Base-by-base conservation (phyloP, 1,139 yeast species). In the Debaryomycetaceae sp. region DNA sequence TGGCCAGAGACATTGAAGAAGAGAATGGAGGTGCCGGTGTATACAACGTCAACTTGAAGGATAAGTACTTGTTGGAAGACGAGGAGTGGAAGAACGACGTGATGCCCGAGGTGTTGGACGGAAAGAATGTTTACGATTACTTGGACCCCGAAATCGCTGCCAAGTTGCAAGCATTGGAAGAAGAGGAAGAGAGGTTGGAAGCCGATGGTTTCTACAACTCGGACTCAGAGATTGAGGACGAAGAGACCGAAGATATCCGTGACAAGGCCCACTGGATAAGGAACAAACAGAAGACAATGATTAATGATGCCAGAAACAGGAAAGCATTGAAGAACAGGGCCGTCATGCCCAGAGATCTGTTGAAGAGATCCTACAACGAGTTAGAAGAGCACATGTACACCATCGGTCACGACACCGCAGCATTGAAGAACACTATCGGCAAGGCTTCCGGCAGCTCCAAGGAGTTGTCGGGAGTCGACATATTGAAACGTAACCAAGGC, bases 11-110 rank as follows among this genome's bases (percentile, higher is more conserved):
- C 61, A 75, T 90, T 52, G 99, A 93, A 71, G 85, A 79, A 40
- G 97, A 87, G 65, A 89, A 93, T 58, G 99, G 99, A 62, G 99
- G 99, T 64, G 97, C 99, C 29, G 99, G 99, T 77, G 99, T 93
- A 36, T 93, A 74, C 76, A 93, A 90, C 72, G 82, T 93, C 60
- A 89, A 95, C 72, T 78, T 91, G 72, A 88, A 90, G 69, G 98
- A 91, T 59, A 86, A 85, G 58, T 93, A 93, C 69, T 59, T 93
- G 49, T 76, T 93, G 56, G 99, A 93, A 55, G 95, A 95, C 62
- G 98, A 91, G 40, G 95, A 88, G 51, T 93, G 99, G 99, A 93
- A 93, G 80, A 81, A 89, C 54, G 99, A 93, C 66, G 79, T 85
- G 53, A 90, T 95, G 90, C 99, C 99, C 24, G 99, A 93, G 75